Evolutionary conservation across 192 early-diverging fungal genomes (phyloP).

Genomic region (Coemansia sp.): DNA sequence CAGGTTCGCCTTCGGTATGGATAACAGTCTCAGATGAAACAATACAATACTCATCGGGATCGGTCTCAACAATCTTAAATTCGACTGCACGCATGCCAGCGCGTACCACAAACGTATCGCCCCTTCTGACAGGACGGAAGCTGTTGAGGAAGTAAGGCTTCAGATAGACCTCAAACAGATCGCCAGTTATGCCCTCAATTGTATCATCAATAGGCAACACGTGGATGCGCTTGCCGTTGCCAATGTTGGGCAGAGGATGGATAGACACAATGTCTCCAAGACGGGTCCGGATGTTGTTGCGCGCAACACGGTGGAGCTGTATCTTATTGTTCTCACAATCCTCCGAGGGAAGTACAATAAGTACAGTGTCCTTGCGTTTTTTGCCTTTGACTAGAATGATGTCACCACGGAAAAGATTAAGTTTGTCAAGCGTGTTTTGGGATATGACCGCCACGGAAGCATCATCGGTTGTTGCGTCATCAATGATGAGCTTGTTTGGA

Average conservation of each 20-base stretch:
- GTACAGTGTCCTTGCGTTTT: slow-evolving; percentile 94
- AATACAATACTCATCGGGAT: slow-evolving; percentile 95
- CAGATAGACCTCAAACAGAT: slow-evolving; percentile 95
- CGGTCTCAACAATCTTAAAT: slow-evolving; percentile 97
- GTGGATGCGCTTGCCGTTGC: slow-evolving; percentile 95
- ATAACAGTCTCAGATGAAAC: slow-evolving; percentile 98
- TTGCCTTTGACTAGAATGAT: slow-evolving; percentile 97
- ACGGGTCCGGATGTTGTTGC: slow-evolving; percentile 91
- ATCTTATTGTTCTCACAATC: slow-evolving; percentile 90
- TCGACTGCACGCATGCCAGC: slow-evolving; percentile 98
- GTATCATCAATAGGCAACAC: slow-evolving; percentile 98
- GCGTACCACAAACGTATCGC: slow-evolving; percentile 90
- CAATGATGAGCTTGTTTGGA: slow-evolving; percentile 99
- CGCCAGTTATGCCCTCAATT: slow-evolving; percentile 95
- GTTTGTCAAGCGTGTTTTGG: slow-evolving; percentile 88
- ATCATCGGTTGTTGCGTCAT: slow-evolving; percentile 96
- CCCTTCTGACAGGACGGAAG: slow-evolving; percentile 94
- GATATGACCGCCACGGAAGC: slow-evolving; percentile 92
- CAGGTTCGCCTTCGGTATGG: slow-evolving; percentile 97
- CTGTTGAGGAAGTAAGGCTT: slow-evolving; percentile 99
- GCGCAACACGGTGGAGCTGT: slow-evolving; percentile 92
- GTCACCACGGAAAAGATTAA: slow-evolving; percentile 94
- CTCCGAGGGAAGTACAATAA: slow-evolving; percentile 93
- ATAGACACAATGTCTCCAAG: slow-evolving; percentile 96
- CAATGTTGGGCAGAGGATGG: slow-evolving; percentile 90